phyloP scores from a whole-genome alignment of 805 yeast species.

The Kodamaea laetipori region DNA sequence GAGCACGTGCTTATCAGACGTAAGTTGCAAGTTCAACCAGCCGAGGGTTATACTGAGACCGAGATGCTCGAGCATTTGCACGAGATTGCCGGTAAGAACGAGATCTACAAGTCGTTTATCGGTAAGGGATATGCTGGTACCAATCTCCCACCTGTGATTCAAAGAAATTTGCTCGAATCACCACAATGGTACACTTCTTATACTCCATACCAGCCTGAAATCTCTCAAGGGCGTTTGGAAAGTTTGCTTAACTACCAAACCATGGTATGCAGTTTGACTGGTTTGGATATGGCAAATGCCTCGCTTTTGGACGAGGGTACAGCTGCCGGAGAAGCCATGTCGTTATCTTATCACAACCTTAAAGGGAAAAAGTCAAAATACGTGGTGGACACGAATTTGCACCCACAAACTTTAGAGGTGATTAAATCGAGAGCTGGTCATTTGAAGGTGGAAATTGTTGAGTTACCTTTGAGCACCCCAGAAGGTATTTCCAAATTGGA shows the following conservation, averaged over 20 bases:
- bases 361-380: conserved; percentile 69
- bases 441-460: conserved; percentile 63
- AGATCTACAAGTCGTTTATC: conserved; percentile 70
- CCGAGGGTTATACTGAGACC: conserved; percentile 75
- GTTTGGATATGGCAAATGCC: conserved; percentile 92
- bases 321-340: conserved; percentile 97
- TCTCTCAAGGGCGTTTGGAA: conserved; percentile 94
- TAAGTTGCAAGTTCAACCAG: conserved; percentile 65
- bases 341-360: conserved; percentile 67
- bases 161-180: conserved; percentile 85
- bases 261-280: conserved; percentile 86
- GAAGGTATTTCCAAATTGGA: conserved; percentile 32
- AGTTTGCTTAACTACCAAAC: conserved; percentile 91
- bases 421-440: conserved; percentile 77
- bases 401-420: conserved; percentile 85
- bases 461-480: conserved; percentile 53
- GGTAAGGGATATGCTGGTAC: conserved; percentile 97
- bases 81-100: conserved; percentile 73
- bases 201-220: conserved; percentile 98
- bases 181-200: conserved; percentile 99
- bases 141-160: conserved; percentile 84
- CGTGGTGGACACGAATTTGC: conserved; percentile 74
- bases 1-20: conserved; percentile 70
- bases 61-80: conserved; percentile 72
- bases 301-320: conserved; percentile 95